Percentiles rank a stretch among this genome's conserved stretches.
Conservation (phyloP, 2,329 filamentous ascomycete genomes). For the Ophiobolus disseminans region DNA sequence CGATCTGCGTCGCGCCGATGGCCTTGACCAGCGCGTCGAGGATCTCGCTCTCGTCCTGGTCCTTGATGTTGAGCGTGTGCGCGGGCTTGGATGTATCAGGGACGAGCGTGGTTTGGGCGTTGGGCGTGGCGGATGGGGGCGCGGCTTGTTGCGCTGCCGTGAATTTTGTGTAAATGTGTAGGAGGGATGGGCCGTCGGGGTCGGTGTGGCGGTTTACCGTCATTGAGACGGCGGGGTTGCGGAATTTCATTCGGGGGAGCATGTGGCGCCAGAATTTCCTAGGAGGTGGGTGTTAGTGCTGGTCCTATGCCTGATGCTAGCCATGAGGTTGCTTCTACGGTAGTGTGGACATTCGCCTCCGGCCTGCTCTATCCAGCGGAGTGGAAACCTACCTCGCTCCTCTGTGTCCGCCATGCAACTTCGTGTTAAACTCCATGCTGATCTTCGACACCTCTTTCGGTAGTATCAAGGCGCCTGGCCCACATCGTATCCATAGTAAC, state of each 20-base stretch:
- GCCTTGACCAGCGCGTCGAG: conserved; percentile 67
- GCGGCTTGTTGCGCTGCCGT: conserved; percentile 8
- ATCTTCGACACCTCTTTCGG: conserved; percentile 77
- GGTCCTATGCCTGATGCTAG: neutral
- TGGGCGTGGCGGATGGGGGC: conserved; percentile 27
- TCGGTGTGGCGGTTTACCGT: conserved; percentile 72
- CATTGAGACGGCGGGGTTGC: conserved; percentile 88
- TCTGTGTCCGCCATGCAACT: conserved; percentile 70
- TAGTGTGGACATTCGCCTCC: neutral
- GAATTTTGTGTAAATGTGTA: conserved; percentile 40
- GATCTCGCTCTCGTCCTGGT: conserved; percentile 67
- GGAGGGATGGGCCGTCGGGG: conserved; percentile 48
- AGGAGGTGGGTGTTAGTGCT: conserved; percentile 2
- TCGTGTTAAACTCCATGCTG: conserved; percentile 73
- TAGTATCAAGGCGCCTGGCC: conserved; percentile 82
- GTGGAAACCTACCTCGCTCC: conserved; percentile 67
- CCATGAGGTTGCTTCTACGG: neutral
- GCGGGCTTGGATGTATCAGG: conserved; percentile 48
- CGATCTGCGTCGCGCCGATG: conserved; percentile 66
- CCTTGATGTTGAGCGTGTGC: conserved; percentile 64
- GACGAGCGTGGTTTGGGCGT: conserved; percentile 31
- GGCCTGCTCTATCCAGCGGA: neutral
- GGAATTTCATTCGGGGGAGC: conserved; percentile 88
- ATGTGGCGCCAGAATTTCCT: conserved; percentile 90
- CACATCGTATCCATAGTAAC: conserved; percentile 78